Evolutionary conservation across 2,329 filamentous ascomycete species (phyloP), one percentile per base, ranked within the genome.

Genomic region (Sclerotinia borealis): DNA sequence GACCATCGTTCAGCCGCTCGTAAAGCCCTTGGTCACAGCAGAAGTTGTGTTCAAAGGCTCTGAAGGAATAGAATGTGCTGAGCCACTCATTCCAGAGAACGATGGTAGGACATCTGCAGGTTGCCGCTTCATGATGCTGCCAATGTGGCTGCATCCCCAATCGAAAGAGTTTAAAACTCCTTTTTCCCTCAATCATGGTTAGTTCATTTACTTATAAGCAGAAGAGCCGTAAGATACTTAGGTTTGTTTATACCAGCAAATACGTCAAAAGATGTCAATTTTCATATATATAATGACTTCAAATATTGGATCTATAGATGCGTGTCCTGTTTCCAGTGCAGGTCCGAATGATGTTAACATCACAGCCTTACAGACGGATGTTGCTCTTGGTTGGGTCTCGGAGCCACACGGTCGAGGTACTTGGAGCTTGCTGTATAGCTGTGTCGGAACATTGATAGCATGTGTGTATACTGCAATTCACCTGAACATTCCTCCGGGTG

Each of bases 401-500:
- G 34, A 0, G 1, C 47, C 58, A 4, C 1, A 15, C 17, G 25
- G 17, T 3, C 4, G 58, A 39, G 58, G 47, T 2, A 52, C 58
- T 3, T 64, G 51, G 62, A 25, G 34, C 25, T 5, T 66, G 2
- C 13, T 67, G 0, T 64, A 64, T 6, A 51, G 66, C 1, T 65
- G 63, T 52, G 4, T 63, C 5, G 39, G 64, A 4, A 67, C 64
- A 5, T 39, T 67, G 1, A 3, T 61, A 1, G n/a, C 61, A 10
- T 67, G 66, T 29, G 56, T 66, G 1, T 67, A 64, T n/a, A 67
- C 59, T 1, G 59, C 66, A 3, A 64, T 66, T 17, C 62, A 66
- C 15, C 15, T 67, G 31, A 63, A 67, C 31, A 43, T 67, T 9
- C 61, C 64, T 11, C 43, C 45, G 3, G n/a, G 15, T 19, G 9